Evolutionary conservation across 2,329 filamentous ascomycete species (phyloP).

Genomic region (Phyllosticta paracitricarpa): DNA sequence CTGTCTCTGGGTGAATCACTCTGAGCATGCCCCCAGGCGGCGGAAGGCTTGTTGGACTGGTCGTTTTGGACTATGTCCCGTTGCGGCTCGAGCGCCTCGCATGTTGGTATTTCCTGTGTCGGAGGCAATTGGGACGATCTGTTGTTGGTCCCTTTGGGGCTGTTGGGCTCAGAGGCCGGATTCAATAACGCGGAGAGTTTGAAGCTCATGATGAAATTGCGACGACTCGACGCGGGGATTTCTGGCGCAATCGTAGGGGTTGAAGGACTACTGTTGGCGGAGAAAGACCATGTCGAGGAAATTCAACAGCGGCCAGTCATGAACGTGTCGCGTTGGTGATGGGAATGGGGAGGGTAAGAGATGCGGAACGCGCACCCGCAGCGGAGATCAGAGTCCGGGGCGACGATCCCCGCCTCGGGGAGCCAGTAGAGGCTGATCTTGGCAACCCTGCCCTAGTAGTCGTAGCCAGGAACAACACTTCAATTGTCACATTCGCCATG

Average conservation of each 20-base stretch:
- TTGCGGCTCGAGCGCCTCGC: neutral
- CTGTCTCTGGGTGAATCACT: neutral
- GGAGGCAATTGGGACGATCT: neutral
- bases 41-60: neutral
- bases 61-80: neutral
- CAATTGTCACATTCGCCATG: neutral
- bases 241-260: neutral
- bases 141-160: neutral
- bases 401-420: neutral
- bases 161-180: conserved; percentile 16
- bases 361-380: neutral
- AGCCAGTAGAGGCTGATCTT: neutral
- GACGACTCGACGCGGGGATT: neutral
- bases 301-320: neutral
- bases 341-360: neutral
- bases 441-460: neutral
- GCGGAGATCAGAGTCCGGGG: neutral
- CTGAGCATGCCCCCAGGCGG: neutral
- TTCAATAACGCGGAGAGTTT: conserved; percentile 28
- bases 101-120: neutral
- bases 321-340: neutral
- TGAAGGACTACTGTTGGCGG: neutral
- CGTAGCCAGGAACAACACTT: neutral
- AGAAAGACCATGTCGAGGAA: neutral
- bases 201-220: conserved; percentile 16